phyloP scores from a whole-genome alignment of 176 grass and related monocot genomes.

The Eragrostis nindensis region DNA sequence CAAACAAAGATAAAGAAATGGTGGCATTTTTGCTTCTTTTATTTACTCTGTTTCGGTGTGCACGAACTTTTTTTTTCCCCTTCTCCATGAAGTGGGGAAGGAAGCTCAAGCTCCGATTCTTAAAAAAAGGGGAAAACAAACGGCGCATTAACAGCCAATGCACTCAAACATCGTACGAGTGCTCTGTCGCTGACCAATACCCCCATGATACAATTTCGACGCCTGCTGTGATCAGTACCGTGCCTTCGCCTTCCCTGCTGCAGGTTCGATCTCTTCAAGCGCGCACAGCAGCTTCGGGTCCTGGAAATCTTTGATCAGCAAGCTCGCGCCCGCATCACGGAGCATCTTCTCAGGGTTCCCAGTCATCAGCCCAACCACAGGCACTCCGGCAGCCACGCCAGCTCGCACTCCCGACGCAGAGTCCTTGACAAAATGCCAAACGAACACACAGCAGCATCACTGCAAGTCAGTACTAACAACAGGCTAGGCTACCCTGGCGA shows the following conservation, averaged over 20 bases:
- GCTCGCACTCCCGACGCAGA: slow-evolving; percentile 74
- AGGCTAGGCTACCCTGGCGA: background rate
- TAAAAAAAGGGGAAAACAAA: too few species aligned
- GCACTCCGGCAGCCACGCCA: slow-evolving; percentile 69
- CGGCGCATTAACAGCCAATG: too few species aligned
- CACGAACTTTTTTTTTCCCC: too few species aligned
- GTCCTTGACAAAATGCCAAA: slow-evolving; percentile 47
- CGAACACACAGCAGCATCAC: background rate
- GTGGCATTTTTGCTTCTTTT: too few species aligned
- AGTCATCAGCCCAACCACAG: slow-evolving; percentile 59
- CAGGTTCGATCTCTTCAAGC: slow-evolving; percentile 48
- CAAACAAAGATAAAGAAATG: too few species aligned
- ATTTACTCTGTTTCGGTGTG: too few species aligned
- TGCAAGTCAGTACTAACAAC: background rate
- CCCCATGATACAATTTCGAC: too few species aligned
- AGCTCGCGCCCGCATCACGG: slow-evolving; percentile 59
- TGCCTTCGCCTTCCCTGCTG: background rate
- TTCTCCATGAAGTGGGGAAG: too few species aligned
- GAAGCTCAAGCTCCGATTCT: background rate
- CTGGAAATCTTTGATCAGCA: slow-evolving; percentile 63
- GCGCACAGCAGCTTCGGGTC: slow-evolving; percentile 50
- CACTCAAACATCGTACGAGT: background rate
- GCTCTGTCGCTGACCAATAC: too few species aligned
- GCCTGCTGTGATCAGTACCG: too few species aligned
- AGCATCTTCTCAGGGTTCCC: slow-evolving; percentile 73